These are phyloP conservation scores for Oenanthe sinensis DNA, from an alignment of 129 eudicot genomes.

Conservation along the genomic window DNA sequence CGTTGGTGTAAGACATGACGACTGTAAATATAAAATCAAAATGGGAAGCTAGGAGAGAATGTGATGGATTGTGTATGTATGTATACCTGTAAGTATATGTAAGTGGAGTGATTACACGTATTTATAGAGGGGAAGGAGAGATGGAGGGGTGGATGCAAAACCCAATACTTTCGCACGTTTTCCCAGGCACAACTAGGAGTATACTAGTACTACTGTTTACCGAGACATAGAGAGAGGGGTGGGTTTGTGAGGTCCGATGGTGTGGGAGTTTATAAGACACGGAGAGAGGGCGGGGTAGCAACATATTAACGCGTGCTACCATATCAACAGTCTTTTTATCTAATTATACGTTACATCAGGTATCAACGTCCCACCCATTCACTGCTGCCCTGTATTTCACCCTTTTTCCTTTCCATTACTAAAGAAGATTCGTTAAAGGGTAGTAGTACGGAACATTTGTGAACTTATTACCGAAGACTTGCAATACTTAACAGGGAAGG, in stretches of 20 bases:
- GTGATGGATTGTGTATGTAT: background rate
- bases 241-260: background rate
- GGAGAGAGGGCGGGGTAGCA: too few relatives aligned
- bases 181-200: background rate
- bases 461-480: too few relatives aligned
- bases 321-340: too few relatives aligned
- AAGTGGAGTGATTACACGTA: background rate
- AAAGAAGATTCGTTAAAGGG: too few relatives aligned
- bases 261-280: conserved; percentile 6
- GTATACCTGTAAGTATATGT: too few relatives aligned
- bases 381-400: too few relatives aligned
- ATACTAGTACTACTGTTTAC: too few relatives aligned
- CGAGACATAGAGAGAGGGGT: too few relatives aligned
- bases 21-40: background rate
- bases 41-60: background rate
- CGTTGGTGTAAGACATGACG: background rate
- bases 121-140: background rate
- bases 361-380: background rate
- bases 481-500: too few relatives aligned
- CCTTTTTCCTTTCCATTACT: too few relatives aligned
- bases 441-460: too few relatives aligned
- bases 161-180: background rate
- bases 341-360: background rate
- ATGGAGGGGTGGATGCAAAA: background rate
- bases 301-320: background rate